Conservation (phyloP, 495 filamentous ascomycete species). For the Hamigera avellanea region DNA sequence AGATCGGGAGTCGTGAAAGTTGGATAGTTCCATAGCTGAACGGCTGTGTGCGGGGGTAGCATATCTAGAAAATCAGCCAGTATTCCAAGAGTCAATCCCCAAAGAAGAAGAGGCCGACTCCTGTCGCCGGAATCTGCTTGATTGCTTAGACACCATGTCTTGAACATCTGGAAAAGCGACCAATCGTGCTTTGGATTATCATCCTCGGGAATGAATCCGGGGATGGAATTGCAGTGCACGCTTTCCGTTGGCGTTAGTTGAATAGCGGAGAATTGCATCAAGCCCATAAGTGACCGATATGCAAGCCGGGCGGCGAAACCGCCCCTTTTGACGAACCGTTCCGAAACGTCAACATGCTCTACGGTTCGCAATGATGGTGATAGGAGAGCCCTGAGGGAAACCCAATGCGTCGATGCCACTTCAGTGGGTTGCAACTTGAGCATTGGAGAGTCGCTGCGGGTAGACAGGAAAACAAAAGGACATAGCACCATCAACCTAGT, state of each 20-base stretch:
- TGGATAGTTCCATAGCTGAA: slow-evolving; percentile 58
- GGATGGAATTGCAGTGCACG: slow-evolving; percentile 39
- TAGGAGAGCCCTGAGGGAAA: slow-evolving; percentile 53
- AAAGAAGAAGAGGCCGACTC: slow-evolving; percentile 49
- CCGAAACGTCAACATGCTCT: slow-evolving; percentile 54
- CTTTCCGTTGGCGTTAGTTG: slow-evolving; percentile 51
- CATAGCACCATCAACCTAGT: slow-evolving; percentile 65
- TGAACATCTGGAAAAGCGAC: slow-evolving; percentile 16
- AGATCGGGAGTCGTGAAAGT: slow-evolving; percentile 62
- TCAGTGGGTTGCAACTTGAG: slow-evolving; percentile 60
- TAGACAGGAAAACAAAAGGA: slow-evolving; percentile 60
- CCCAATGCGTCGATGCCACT: slow-evolving; percentile 68
- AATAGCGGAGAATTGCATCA: slow-evolving; percentile 64
- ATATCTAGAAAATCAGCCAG: slow-evolving; percentile 62
- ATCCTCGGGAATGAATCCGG: slow-evolving; percentile 30
- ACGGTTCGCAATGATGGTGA: slow-evolving; percentile 50
- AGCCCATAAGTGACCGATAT: slow-evolving; percentile 45
- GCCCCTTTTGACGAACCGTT: slow-evolving; percentile 44
- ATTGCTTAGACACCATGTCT: slow-evolving; percentile 19
- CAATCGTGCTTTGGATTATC: background rate
- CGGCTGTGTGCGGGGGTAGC: slow-evolving; percentile 50
- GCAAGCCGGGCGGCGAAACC: slow-evolving; percentile 38
- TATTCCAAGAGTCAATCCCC: slow-evolving; percentile 66
- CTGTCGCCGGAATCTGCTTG: slow-evolving; percentile 20
- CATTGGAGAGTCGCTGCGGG: slow-evolving; percentile 42